Percentiles rank a stretch among this genome's conserved stretches.
phyloP scores from a whole-genome alignment of 164 flowering plant genomes.

The Vitis labrusca region DNA sequence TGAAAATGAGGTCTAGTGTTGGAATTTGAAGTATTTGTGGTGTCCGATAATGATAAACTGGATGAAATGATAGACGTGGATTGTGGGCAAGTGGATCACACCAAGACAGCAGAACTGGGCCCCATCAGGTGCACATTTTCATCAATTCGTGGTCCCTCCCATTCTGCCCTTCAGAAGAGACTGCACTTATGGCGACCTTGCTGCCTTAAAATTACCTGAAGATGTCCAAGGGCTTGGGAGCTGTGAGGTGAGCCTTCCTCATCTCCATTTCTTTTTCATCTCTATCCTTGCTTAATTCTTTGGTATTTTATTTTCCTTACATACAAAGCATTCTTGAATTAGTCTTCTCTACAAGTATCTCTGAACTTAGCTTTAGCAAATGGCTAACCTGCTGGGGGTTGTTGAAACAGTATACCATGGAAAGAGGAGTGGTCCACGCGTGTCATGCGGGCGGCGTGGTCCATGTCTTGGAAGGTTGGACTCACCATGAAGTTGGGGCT shows the following conservation, averaged over 20 bases:
- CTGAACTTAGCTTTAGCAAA: too few relatives aligned
- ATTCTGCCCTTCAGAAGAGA: conserved; percentile 66
- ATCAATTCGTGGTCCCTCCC: conserved; percentile 93
- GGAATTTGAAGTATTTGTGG: too few relatives aligned
- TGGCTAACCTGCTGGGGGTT: background rate
- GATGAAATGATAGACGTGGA: conserved; percentile 63
- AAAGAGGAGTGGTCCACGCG: conserved; percentile 90
- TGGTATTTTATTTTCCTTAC: background rate
- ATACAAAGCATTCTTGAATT: too few relatives aligned
- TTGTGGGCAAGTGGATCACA: conserved; percentile 88
- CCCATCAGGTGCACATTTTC: conserved; percentile 83
- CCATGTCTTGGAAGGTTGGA: conserved; percentile 82
- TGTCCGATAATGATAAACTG: background rate
- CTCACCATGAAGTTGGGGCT: conserved; percentile 93
- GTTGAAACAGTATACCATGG: conserved; percentile 73
- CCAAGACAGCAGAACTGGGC: conserved; percentile 82
- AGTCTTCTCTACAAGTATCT: background rate
- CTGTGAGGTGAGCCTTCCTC: conserved; percentile 65
- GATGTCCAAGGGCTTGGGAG: conserved; percentile 80
- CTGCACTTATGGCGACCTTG: conserved; percentile 86
- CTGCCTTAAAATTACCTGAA: conserved; percentile 85
- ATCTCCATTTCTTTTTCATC: too few relatives aligned
- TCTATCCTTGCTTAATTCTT: background rate
- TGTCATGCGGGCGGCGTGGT: conserved; percentile 97
- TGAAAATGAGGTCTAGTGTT: too few relatives aligned